Percentiles rank a stretch among this genome's conserved stretches.
Conservation (phyloP, 164 flowering plant genomes). For the Aristolochia contorta region DNA sequence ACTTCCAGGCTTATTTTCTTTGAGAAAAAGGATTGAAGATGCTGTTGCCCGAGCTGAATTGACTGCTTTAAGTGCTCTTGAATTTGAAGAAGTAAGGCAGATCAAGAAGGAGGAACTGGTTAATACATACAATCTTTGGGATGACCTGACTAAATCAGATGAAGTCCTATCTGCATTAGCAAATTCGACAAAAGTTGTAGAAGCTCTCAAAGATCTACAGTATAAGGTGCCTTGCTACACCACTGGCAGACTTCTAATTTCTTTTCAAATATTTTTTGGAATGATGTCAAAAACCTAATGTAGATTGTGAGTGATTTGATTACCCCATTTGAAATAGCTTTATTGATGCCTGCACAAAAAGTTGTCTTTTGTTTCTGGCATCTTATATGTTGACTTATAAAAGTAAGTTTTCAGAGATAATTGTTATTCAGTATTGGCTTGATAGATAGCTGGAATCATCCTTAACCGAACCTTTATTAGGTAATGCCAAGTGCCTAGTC, state of each 20-base stretch:
- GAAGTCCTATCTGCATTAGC: constrained; percentile 58
- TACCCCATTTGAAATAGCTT: too few relatives aligned
- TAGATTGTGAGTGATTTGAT: too few relatives aligned
- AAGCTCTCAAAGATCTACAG: constrained; percentile 59
- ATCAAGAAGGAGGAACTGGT: constrained; percentile 54
- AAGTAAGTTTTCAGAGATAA: too few relatives aligned
- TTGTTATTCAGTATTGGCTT: too few relatives aligned
- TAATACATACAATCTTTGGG: constrained; percentile 61
- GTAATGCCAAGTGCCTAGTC: too few relatives aligned
- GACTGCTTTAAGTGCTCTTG: constrained; percentile 49
- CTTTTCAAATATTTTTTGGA: background rate
- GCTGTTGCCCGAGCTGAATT: constrained; percentile 60
- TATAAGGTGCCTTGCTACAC: constrained; percentile 47
- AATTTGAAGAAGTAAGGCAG: constrained; percentile 55
- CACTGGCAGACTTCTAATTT: constrained; percentile 1
- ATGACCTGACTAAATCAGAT: constrained; percentile 57
- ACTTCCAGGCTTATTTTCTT: constrained; percentile 50
- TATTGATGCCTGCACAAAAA: too few relatives aligned
- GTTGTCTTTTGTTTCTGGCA: too few relatives aligned
- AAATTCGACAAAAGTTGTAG: constrained; percentile 55
- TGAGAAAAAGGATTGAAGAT: constrained; percentile 75
- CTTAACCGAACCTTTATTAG: too few relatives aligned
- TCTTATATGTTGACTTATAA: too few relatives aligned
- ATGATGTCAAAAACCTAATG: background rate
- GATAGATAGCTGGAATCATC: too few relatives aligned